These are phyloP conservation scores for Trichoderma koningiopsis DNA, from an alignment of 2,329 filamentous ascomycete genomes.

Conservation along the genomic window DNA sequence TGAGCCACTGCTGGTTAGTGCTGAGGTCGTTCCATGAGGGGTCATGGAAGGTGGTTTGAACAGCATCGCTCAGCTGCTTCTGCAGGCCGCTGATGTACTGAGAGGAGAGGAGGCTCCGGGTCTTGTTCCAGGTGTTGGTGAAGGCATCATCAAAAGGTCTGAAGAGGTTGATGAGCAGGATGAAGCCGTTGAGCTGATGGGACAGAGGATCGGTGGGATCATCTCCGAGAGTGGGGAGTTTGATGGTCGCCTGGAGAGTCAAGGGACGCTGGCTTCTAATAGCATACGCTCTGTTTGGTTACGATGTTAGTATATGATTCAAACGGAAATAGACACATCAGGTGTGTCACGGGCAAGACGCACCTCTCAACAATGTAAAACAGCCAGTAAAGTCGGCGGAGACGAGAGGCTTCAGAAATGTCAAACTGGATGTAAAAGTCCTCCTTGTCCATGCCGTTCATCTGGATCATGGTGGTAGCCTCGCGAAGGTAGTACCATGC, in stretches of 20 bases:
- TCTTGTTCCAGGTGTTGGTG: slow-evolving; percentile 67
- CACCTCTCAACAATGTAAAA: slow-evolving; percentile 72
- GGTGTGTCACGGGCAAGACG: slow-evolving; percentile 26
- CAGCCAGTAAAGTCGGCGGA: slow-evolving; percentile 72
- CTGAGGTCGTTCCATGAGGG: slow-evolving; percentile 57
- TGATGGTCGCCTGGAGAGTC: slow-evolving; percentile 69
- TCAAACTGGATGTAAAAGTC: slow-evolving; percentile 63
- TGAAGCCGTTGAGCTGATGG: slow-evolving; percentile 57
- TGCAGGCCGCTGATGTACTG: slow-evolving; percentile 61
- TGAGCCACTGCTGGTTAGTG: slow-evolving; percentile 66
- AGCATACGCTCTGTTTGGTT: slow-evolving; percentile 60
- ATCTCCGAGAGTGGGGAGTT: slow-evolving; percentile 62
- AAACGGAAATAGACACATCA: neutral
- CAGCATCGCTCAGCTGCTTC: slow-evolving; percentile 61
- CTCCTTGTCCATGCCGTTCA: slow-evolving; percentile 63
- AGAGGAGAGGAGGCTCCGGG: slow-evolving; percentile 57
- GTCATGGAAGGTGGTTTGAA: slow-evolving; percentile 56
- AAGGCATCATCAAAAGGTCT: slow-evolving; percentile 67
- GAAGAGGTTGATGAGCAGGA: slow-evolving; percentile 64
- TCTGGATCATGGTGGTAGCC: slow-evolving; percentile 69
- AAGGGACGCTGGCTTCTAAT: slow-evolving; percentile 70
- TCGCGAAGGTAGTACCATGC: slow-evolving; percentile 81
- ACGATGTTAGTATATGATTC: neutral
- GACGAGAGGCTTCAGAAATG: slow-evolving; percentile 61
- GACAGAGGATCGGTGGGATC: slow-evolving; percentile 59